These are phyloP conservation scores for Ambispora gerdemannii DNA, from an alignment of 192 early-diverging fungal genomes.

Conservation along the genomic window DNA sequence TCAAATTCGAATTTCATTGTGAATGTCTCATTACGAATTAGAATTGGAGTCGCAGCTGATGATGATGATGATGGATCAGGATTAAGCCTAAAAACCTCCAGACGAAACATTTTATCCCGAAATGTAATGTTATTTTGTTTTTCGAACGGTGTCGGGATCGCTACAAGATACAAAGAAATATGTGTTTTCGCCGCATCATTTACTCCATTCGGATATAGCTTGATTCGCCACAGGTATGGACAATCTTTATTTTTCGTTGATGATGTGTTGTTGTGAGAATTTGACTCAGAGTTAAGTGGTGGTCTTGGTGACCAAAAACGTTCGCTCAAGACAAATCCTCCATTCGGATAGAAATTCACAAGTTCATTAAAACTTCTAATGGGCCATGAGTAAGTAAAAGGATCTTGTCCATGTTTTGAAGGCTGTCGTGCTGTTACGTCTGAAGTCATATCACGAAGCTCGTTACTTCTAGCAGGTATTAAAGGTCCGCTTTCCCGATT, in stretches of 20 bases:
- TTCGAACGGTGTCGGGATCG: constrained; percentile 29
- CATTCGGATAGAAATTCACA: constrained; percentile 29
- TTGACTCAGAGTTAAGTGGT: constrained; percentile 9
- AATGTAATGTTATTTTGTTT: constrained; percentile 20
- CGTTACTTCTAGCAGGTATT: constrained; percentile 20
- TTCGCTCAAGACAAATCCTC: constrained; percentile 25
- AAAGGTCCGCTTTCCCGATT: constrained; percentile 27
- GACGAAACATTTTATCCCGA: constrained; percentile 16
- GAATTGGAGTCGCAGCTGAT: constrained; percentile 2
- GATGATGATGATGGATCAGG: constrained; percentile 17
- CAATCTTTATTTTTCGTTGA: constrained; percentile 21
- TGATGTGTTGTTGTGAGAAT: too few species aligned
- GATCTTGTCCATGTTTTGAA: constrained; percentile 22
- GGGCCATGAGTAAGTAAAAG: constrained; percentile 28
- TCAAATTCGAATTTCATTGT: constrained; percentile 33
- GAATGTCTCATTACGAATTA: constrained; percentile 29
- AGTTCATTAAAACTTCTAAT: constrained; percentile 30
- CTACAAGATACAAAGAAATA: constrained; percentile 31
- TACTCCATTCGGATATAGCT: constrained; percentile 30
- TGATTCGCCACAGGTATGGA: constrained; percentile 27
- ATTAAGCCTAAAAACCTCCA: constrained; percentile 23
- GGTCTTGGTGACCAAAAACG: constrained; percentile 29
- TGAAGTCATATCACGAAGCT: constrained; percentile 31
- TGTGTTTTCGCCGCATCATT: constrained; percentile 26
- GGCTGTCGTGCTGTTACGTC: constrained; percentile 27